Conservation (phyloP, 1,139 yeast species). For the Yamadazyma dushanensis region DNA sequence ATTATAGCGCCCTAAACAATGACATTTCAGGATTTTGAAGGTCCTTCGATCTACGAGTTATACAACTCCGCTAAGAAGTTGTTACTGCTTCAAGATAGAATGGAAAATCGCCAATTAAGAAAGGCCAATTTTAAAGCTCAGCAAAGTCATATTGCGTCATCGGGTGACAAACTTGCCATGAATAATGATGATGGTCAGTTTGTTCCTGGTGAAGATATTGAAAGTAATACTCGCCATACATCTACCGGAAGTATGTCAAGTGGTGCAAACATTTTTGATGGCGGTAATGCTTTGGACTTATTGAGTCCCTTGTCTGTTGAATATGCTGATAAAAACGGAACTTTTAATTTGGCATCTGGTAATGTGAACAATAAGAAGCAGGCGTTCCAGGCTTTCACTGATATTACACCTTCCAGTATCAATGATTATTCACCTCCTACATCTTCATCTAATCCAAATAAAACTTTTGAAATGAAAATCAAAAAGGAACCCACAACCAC, state of each 20-base stretch:
- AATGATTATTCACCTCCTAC: constrained; percentile 27
- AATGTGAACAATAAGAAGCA: constrained; percentile 9
- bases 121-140: constrained; percentile 33
- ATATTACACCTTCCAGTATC: constrained; percentile 30
- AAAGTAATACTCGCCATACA: background rate
- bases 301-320: constrained; percentile 44
- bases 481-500: constrained; percentile 17
- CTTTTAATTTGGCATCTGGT: constrained; percentile 9
- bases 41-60: constrained; percentile 44
- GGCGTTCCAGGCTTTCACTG: constrained; percentile 12
- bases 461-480: constrained; percentile 7
- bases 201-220: background rate
- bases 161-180: constrained; percentile 5
- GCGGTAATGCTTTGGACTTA: constrained; percentile 27
- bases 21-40: constrained; percentile 15
- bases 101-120: constrained; percentile 42
- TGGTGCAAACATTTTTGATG: background rate
- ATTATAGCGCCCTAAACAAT: constrained; percentile 1
- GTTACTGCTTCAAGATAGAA: constrained; percentile 40
- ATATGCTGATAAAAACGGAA: constrained; percentile 26
- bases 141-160: constrained; percentile 14
- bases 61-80: constrained; percentile 45
- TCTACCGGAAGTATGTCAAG: background rate
- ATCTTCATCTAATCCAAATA: constrained; percentile 1
- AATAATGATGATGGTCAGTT: constrained; percentile 1